phyloP scores from a whole-genome alignment of 495 filamentous ascomycete species.

The Podospora conica region DNA sequence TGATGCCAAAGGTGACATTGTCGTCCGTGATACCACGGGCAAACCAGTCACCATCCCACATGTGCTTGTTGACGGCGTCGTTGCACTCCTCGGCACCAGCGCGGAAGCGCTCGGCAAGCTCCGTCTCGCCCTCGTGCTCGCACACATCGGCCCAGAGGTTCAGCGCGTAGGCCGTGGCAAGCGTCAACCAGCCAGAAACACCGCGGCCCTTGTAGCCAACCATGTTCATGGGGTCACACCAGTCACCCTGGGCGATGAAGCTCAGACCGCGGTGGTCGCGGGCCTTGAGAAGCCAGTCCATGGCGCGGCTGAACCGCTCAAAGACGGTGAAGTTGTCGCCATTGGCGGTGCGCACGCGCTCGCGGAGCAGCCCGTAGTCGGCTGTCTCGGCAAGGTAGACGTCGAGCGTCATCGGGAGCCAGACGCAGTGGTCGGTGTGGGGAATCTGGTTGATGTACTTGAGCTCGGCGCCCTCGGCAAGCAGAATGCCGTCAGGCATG shows the following conservation, averaged over 20 bases:
- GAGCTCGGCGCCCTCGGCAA: slow-evolving; percentile 48
- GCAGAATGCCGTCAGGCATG: slow-evolving; percentile 52
- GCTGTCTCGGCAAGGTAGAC: slow-evolving; percentile 49
- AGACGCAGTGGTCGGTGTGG: slow-evolving; percentile 54
- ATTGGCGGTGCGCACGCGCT: slow-evolving; percentile 34
- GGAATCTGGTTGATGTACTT: slow-evolving; percentile 57
- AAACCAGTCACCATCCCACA: slow-evolving; percentile 54
- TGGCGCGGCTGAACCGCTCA: slow-evolving; percentile 46
- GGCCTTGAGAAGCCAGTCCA: slow-evolving; percentile 46
- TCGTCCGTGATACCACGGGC: slow-evolving; percentile 53
- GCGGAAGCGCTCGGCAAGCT: slow-evolving; percentile 38
- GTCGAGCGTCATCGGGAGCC: slow-evolving; percentile 49
- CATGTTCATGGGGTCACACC: slow-evolving; percentile 58
- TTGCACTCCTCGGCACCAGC: slow-evolving; percentile 43
- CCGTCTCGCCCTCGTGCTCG: slow-evolving; percentile 36
- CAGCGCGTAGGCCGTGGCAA: slow-evolving; percentile 46
- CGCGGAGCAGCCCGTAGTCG: slow-evolving; percentile 45
- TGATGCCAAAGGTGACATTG: slow-evolving; percentile 44
- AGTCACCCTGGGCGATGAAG: slow-evolving; percentile 53
- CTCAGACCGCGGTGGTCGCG: slow-evolving; percentile 49
- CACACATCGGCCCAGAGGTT: slow-evolving; percentile 48
- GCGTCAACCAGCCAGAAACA: slow-evolving; percentile 52
- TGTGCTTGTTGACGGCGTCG: slow-evolving; percentile 42
- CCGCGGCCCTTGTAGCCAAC: slow-evolving; percentile 51
- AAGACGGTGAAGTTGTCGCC: slow-evolving; percentile 46